Percentiles rank a stretch among this genome's conserved stretches.
Conservation (phyloP, 2,329 filamentous ascomycete genomes). For the Madurella mycetomatis region DNA sequence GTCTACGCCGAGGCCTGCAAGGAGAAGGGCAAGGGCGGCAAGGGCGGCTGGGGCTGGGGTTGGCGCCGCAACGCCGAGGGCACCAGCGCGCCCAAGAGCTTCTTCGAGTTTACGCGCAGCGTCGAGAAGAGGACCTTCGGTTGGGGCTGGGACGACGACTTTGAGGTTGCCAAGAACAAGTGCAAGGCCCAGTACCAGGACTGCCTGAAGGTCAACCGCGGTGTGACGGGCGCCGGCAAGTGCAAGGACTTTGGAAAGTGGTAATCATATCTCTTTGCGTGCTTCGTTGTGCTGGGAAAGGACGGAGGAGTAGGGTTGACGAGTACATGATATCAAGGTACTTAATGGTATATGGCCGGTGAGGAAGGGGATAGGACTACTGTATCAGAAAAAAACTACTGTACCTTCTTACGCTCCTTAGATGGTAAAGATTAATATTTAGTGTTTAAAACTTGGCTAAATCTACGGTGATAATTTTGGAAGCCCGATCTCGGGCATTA, state of each 20-base stretch:
- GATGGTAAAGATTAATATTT: conserved; percentile 11
- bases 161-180: conserved; percentile 34
- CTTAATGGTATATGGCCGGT: neutral
- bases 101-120: conserved; percentile 14
- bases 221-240: conserved; percentile 34
- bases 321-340: neutral
- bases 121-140: conserved; percentile 19
- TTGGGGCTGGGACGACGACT: conserved; percentile 26
- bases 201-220: conserved; percentile 42
- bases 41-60: neutral
- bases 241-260: conserved; percentile 29
- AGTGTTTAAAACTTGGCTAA: conserved; percentile 6
- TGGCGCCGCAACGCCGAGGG: neutral
- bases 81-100: neutral
- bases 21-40: conserved; percentile 22
- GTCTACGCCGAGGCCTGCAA: conserved; percentile 49
- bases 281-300: neutral
- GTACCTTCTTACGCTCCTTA: neutral
- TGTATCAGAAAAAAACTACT: too few species aligned
- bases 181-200: conserved; percentile 48
- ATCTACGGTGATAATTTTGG: too few species aligned
- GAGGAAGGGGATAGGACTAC: neutral
- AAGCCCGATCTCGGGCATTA: neutral
- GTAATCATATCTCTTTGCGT: neutral
- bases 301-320: neutral